phyloP scores from a whole-genome alignment of 169 alveolate genomes.

The Plasmodium coatneyi region DNA sequence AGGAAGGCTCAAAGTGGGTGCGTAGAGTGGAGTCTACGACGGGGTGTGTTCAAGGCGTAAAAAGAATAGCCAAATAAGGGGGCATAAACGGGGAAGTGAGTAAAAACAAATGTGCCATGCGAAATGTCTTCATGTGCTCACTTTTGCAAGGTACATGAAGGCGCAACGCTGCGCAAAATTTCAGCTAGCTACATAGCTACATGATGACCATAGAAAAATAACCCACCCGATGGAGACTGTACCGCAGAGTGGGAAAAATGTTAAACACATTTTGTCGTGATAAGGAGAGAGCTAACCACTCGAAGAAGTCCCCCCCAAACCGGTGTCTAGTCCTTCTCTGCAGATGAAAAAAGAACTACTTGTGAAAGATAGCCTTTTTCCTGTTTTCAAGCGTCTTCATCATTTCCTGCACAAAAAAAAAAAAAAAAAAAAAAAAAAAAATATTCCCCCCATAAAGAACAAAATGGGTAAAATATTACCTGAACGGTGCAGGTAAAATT shows the following conservation, averaged over 20 bases:
- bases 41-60: neutral
- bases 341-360: neutral
- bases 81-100: neutral
- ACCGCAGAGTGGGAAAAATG: neutral
- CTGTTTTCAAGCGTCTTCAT: conserved; percentile 52
- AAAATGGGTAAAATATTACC: neutral
- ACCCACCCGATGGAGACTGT: neutral
- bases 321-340: neutral
- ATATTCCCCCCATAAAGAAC: neutral
- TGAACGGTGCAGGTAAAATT: neutral
- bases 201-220: neutral
- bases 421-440: conserved; percentile 21
- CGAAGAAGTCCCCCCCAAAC: neutral
- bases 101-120: neutral
- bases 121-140: neutral
- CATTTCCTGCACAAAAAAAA: conserved; percentile 45
- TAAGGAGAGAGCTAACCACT: neutral
- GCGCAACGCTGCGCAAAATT: neutral
- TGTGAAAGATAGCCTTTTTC: conserved; percentile 33
- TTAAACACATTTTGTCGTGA: neutral
- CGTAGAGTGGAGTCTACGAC: neutral
- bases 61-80: neutral
- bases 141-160: neutral
- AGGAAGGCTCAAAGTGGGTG: neutral
- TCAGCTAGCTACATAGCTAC: neutral